Evolutionary conservation across 140 eudicot genomes (phyloP).

Genomic region (Flaveria floridana): DNA sequence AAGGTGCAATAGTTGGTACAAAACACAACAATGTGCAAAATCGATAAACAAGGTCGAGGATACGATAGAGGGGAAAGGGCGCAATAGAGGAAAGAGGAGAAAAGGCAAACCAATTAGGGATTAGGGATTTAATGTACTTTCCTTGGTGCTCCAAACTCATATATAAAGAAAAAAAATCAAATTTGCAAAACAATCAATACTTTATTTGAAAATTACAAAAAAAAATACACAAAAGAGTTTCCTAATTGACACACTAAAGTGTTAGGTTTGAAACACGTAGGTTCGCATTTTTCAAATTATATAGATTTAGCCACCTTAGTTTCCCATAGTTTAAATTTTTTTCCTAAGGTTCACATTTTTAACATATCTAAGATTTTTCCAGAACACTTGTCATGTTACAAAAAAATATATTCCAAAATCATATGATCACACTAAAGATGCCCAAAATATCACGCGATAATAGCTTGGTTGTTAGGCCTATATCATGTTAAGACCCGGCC

Average conservation of each 20-base stretch:
- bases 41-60: conserved; percentile 20
- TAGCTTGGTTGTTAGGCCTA: not conserved
- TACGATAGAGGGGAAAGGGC: conserved; percentile 20
- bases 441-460: not conserved
- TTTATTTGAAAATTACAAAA: conserved; percentile 21
- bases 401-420: not conserved
- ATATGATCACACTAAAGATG: not conserved
- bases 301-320: conserved; percentile 12
- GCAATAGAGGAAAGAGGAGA: not conserved
- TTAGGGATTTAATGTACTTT: conserved; percentile 23
- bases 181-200: conserved; percentile 24
- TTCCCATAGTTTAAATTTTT: not conserved
- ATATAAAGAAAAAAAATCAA: conserved; percentile 20
- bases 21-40: conserved; percentile 1
- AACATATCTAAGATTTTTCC: not conserved
- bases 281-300: not conserved
- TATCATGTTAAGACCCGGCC: not conserved
- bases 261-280: conserved; percentile 15
- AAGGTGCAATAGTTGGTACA: conserved; percentile 11
- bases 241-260: conserved; percentile 10
- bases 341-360: not conserved
- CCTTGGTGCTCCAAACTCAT: conserved; percentile 5
- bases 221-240: conserved; percentile 5
- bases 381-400: not conserved
- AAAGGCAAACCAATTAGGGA: conserved; percentile 22